Evolutionary conservation across 148 eudicot genomes (phyloP).

Genomic region (Silene uniflora): DNA sequence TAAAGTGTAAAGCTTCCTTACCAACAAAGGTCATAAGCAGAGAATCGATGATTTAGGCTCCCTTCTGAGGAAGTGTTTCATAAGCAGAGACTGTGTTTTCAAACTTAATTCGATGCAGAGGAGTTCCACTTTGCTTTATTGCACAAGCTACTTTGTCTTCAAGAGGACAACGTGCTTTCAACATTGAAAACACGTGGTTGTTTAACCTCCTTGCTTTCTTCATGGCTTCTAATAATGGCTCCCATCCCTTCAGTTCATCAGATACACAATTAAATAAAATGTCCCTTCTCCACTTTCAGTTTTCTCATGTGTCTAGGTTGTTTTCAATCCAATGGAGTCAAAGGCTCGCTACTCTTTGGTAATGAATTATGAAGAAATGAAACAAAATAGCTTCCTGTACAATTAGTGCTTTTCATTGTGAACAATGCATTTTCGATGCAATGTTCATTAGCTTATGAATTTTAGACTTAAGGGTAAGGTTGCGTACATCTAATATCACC

Average conservation of each 20-base stretch:
- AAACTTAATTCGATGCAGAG: conserved; percentile 81
- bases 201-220: conserved; percentile 95
- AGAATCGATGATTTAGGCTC: conserved; percentile 32
- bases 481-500: not conserved
- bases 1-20: conserved; percentile 2
- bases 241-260: conserved; percentile 56
- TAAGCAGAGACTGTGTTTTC: conserved; percentile 96
- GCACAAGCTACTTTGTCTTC: conserved; percentile 98
- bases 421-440: not conserved
- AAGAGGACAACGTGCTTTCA: conserved; percentile 94
- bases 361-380: not conserved
- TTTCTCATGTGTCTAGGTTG: not conserved
- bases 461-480: not conserved
- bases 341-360: not conserved
- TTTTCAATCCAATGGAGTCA: not conserved
- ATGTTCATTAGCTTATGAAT: not conserved
- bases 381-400: not conserved
- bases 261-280: not conserved
- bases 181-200: conserved; percentile 93
- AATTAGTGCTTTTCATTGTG: not conserved
- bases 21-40: not conserved
- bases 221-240: conserved; percentile 82
- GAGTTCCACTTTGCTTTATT: conserved; percentile 97
- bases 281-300: not conserved
- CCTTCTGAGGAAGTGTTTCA: conserved; percentile 91